Conservation (phyloP, 2,329 filamentous ascomycete species). For the Fusarium paranaense region DNA sequence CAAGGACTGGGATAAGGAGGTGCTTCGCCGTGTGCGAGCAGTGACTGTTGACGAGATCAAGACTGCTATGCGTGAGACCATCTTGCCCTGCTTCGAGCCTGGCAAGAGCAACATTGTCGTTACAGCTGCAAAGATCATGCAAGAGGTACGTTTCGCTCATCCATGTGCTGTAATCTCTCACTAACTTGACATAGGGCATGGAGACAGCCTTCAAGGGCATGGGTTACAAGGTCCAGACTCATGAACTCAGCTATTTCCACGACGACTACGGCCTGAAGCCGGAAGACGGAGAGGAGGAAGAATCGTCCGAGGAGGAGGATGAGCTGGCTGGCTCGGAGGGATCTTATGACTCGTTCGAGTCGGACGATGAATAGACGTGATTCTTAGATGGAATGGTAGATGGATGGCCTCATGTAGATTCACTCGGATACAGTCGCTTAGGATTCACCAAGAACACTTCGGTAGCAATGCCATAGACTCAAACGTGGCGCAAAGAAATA, state of each 20-base stretch:
- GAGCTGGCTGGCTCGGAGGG: conserved; percentile 48
- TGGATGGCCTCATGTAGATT: conserved; percentile 15
- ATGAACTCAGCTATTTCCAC: conserved; percentile 82
- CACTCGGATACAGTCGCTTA: conserved; percentile 1
- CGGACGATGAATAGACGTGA: conserved; percentile 43
- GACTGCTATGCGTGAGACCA: conserved; percentile 76
- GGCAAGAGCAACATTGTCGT: conserved; percentile 86
- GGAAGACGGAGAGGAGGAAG: conserved; percentile 69
- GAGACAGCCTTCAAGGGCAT: conserved; percentile 78
- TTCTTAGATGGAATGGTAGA: background rate
- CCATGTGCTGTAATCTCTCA: background rate
- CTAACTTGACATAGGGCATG: conserved; percentile 68
- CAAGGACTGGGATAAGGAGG: conserved; percentile 80
- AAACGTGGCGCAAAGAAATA: conserved; percentile 24
- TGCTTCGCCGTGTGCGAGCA: conserved; percentile 80
- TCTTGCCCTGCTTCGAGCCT: conserved; percentile 84
- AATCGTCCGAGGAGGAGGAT: conserved; percentile 61
- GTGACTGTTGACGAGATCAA: conserved; percentile 84
- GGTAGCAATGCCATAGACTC: conserved; percentile 37
- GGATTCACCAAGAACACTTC: conserved; percentile 20
- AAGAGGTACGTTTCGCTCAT: conserved; percentile 70
- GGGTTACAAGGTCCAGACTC: conserved; percentile 83
- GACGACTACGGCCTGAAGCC: conserved; percentile 88
- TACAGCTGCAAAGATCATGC: conserved; percentile 87
- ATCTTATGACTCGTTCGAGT: conserved; percentile 46